phyloP scores from a whole-genome alignment of 2,329 filamentous ascomycete genomes.

The Hymenoscyphus infarciens region DNA sequence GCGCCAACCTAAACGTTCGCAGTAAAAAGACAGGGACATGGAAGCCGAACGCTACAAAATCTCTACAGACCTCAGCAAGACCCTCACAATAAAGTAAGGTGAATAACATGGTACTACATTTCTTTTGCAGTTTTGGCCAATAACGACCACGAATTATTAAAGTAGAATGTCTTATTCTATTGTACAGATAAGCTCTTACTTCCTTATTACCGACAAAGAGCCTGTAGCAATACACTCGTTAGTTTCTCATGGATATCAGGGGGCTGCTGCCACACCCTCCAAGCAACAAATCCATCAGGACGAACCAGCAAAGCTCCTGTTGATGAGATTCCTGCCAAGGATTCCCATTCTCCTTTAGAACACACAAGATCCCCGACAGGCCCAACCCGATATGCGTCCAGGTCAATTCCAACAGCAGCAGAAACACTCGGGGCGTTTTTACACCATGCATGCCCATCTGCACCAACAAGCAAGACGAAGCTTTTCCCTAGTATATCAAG shows the following conservation, averaged over 20 bases:
- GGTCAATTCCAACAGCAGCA: slow-evolving; percentile 6
- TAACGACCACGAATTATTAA: too few species aligned
- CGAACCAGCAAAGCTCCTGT: slow-evolving; percentile 35
- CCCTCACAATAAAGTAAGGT: too few species aligned
- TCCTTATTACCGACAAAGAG: too few species aligned
- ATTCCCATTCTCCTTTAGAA: slow-evolving; percentile 22
- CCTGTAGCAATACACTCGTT: too few species aligned
- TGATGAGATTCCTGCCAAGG: slow-evolving; percentile 30
- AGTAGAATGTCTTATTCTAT: too few species aligned
- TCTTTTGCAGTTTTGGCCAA: too few species aligned
- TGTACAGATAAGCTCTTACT: too few species aligned
- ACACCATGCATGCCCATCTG: slow-evolving; percentile 19
- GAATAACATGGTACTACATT: too few species aligned
- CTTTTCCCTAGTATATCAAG: slow-evolving; percentile 33
- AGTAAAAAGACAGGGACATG: too few species aligned
- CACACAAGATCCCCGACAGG: slow-evolving; percentile 9
- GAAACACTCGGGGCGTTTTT: slow-evolving; percentile 16
- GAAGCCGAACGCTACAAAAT: too few species aligned
- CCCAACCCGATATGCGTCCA: slow-evolving; percentile 21
- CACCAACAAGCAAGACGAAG: slow-evolving; percentile 33
- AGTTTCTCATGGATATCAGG: not conserved
- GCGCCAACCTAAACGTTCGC: too few species aligned
- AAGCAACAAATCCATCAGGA: slow-evolving; percentile 38
- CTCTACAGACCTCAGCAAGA: too few species aligned
- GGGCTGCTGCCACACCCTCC: slow-evolving; percentile 23